These are phyloP conservation scores for Leersia perrieri DNA, from an alignment of 176 grass and related monocot species.

Conservation along the genomic window DNA sequence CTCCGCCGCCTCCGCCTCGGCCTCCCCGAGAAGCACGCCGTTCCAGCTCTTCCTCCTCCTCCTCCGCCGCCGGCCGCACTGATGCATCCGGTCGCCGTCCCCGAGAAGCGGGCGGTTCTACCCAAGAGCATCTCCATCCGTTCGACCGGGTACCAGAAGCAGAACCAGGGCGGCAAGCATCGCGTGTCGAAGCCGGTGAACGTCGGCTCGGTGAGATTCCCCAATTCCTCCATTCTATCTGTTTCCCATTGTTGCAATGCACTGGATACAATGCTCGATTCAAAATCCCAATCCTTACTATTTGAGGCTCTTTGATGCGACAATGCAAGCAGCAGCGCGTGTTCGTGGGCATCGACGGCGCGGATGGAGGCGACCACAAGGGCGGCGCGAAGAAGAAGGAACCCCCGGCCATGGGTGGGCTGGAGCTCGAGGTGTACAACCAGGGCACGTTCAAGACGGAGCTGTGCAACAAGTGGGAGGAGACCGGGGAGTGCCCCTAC, in stretches of 20 bases:
- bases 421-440: slow-evolving; percentile 85
- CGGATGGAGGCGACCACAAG: slow-evolving; percentile 15
- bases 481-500: slow-evolving; percentile 72
- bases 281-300: not conserved
- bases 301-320: not conserved
- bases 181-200: slow-evolving; percentile 27
- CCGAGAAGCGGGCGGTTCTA: slow-evolving; percentile 41
- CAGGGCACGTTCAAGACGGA: slow-evolving; percentile 99
- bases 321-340: slow-evolving; percentile 65
- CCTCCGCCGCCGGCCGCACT: slow-evolving; percentile 18
- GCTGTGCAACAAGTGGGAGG: slow-evolving; percentile 99
- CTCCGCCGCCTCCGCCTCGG: slow-evolving; percentile 39
- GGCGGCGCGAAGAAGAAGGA: slow-evolving; percentile 11
- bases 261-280: not conserved
- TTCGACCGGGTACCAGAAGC: slow-evolving; percentile 69
- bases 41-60: not conserved
- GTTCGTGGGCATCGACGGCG: slow-evolving; percentile 42
- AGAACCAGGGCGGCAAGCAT: slow-evolving; percentile 34
- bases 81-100: slow-evolving; percentile 7
- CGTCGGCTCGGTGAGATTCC: slow-evolving; percentile 48
- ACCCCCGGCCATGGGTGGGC: slow-evolving; percentile 32
- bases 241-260: not conserved
- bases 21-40: slow-evolving; percentile 11
- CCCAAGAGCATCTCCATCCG: slow-evolving; percentile 90
- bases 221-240: not conserved